Evolutionary conservation across 2,329 filamentous ascomycete genomes (phyloP).

Genomic region (Onygenales sp.): DNA sequence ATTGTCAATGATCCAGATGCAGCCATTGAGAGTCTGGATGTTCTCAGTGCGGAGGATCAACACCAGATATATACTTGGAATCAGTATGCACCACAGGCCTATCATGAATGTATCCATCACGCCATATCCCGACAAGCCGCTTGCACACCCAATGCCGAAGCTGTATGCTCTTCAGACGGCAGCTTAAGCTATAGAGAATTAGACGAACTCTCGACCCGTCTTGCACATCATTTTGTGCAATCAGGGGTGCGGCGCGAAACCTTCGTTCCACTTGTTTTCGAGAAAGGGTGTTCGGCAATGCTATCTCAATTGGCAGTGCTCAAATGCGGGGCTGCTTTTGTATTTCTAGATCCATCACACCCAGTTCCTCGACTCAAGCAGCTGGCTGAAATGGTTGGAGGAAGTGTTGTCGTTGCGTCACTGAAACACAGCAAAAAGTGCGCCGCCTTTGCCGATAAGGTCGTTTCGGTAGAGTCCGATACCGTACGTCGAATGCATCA

Average conservation of each 20-base stretch:
- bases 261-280: slow-evolving; percentile 5
- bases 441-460: slow-evolving; percentile 18
- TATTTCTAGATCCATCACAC: slow-evolving; percentile 26
- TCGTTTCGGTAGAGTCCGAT: slow-evolving; percentile 24
- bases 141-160: neutral
- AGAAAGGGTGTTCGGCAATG: slow-evolving; percentile 12
- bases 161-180: neutral
- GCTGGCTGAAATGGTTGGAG: slow-evolving; percentile 22
- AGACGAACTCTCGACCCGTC: neutral
- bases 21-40: neutral
- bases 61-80: neutral
- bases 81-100: neutral
- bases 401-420: slow-evolving; percentile 24
- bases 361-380: slow-evolving; percentile 24
- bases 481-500: slow-evolving; percentile 18
- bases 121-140: neutral
- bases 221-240: slow-evolving; percentile 2
- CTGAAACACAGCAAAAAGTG: slow-evolving; percentile 23
- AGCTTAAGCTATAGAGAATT: neutral
- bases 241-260: neutral
- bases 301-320: slow-evolving; percentile 24
- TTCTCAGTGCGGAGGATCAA: neutral
- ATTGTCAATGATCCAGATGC: neutral
- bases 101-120: neutral
- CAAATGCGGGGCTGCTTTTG: slow-evolving; percentile 25